Conservation (phyloP, 2,329 filamentous ascomycete species). For the Amylocarpus encephaloides region DNA sequence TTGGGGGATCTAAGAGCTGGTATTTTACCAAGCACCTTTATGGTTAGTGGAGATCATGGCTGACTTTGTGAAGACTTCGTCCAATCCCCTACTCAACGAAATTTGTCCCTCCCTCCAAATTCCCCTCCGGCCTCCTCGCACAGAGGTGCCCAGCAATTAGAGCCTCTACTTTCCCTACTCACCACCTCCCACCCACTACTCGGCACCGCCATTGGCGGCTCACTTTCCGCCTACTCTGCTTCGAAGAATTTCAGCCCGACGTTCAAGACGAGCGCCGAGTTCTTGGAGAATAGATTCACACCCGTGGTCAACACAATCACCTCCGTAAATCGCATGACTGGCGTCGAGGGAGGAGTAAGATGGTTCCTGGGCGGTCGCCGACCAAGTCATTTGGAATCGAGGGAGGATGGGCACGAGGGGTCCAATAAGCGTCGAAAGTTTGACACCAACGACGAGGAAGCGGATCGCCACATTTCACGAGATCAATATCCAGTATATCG, state of each 20-base stretch:
- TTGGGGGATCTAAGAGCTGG: constrained; percentile 68
- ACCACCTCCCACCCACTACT: constrained; percentile 84
- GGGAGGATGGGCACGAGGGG: constrained; percentile 38
- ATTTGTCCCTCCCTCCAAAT: constrained; percentile 22
- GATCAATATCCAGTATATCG: constrained; percentile 26
- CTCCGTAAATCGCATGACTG: constrained; percentile 75
- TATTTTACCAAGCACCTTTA: too few relatives aligned
- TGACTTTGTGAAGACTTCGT: constrained; percentile 49
- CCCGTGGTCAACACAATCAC: constrained; percentile 83
- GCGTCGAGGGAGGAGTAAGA: constrained; percentile 78
- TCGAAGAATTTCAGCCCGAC: constrained; percentile 88
- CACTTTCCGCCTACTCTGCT: constrained; percentile 75
- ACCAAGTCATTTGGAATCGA: constrained; percentile 35
- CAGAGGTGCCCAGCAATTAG: constrained; percentile 40
- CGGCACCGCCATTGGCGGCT: constrained; percentile 76
- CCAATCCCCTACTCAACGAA: constrained; percentile 49
- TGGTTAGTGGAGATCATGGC: too few relatives aligned
- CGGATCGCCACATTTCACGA: constrained; percentile 29
- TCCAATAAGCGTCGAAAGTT: constrained; percentile 56
- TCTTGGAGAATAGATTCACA: constrained; percentile 81
- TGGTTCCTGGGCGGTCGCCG: constrained; percentile 65
- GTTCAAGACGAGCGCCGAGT: constrained; percentile 83
- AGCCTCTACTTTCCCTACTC: constrained; percentile 79
- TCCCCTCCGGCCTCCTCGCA: constrained; percentile 34
- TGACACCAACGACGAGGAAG: constrained; percentile 35